Percentiles rank a stretch among this genome's conserved stretches.
These are phyloP conservation scores for Talaromyces borbonicus DNA, from an alignment of 495 filamentous ascomycete species.

Conservation along the genomic window DNA sequence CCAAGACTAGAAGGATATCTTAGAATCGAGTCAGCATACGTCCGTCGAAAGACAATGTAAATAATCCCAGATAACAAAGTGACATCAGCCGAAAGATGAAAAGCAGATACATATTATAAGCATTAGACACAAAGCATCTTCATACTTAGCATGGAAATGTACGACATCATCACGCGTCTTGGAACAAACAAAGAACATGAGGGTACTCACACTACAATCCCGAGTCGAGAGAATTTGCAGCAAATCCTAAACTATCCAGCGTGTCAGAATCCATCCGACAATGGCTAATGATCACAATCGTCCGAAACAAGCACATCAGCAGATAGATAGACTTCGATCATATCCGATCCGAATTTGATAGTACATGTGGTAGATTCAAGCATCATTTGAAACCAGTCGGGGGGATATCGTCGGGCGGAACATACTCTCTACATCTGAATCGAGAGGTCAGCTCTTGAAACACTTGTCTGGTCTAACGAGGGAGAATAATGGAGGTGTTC, in stretches of 20 bases:
- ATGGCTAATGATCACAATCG: no score
- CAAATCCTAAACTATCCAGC: no score
- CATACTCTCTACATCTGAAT: background rate
- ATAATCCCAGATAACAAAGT: constrained; percentile 11
- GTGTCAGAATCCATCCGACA: no score
- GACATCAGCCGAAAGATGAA: constrained; percentile 93
- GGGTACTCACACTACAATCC: background rate
- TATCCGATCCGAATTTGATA: constrained; percentile 54
- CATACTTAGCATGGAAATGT: constrained; percentile 90
- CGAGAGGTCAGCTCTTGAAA: no score
- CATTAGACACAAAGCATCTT: constrained; percentile 57
- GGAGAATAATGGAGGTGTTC: no score
- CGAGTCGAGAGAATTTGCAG: no score
- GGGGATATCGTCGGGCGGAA: background rate
- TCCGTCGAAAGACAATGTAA: constrained; percentile 25
- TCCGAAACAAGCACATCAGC: background rate
- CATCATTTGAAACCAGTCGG: constrained; percentile 38
- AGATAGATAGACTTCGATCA: constrained; percentile 27
- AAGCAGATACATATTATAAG: constrained; percentile 68
- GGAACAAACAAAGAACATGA: no score
- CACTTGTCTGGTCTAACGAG: no score
- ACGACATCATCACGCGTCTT: constrained; percentile 53
- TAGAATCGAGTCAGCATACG: constrained; percentile 11
- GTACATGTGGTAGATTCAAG: constrained; percentile 43
- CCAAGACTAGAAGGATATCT: constrained; percentile 33